phyloP scores from a whole-genome alignment of 805 yeast species.

The Yamadazyma paraphyllophila region DNA sequence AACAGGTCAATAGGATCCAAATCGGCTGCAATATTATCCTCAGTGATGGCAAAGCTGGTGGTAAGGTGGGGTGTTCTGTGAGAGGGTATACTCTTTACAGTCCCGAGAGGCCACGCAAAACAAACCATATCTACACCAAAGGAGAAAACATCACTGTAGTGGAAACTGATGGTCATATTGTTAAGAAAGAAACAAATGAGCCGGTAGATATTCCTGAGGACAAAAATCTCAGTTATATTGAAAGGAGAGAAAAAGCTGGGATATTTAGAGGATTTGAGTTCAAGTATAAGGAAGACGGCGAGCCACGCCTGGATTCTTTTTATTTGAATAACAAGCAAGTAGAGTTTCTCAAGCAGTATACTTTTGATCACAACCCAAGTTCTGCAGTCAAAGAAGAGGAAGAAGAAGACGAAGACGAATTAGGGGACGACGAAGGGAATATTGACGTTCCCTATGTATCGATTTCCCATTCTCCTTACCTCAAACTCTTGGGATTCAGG shows the following conservation, averaged over 20 bases:
- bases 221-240: constrained; percentile 23
- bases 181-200: constrained; percentile 41
- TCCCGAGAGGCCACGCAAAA: constrained; percentile 50
- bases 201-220: constrained; percentile 42
- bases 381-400: constrained; percentile 11
- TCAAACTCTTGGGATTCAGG: constrained; percentile 70
- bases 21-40: constrained; percentile 62
- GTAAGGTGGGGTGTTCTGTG: constrained; percentile 56
- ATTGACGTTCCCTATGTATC: constrained; percentile 16
- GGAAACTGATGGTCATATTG: constrained; percentile 41
- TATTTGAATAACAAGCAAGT: constrained; percentile 24
- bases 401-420: constrained; percentile 14
- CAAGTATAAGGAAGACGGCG: constrained; percentile 13
- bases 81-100: constrained; percentile 67
- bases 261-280: constrained; percentile 30
- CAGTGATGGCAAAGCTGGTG: constrained; percentile 41
- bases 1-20: constrained; percentile 60
- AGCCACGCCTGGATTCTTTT: constrained; percentile 19
- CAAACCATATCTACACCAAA: constrained; percentile 52
- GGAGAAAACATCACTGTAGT: constrained; percentile 53
- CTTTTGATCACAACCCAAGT: constrained; percentile 31
- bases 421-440: constrained; percentile 16
- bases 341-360: constrained; percentile 27
- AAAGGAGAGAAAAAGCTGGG: constrained; percentile 34
- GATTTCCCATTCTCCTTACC: constrained; percentile 42